These are phyloP conservation scores for Fusarium tjaetaba DNA, from an alignment of 2,329 filamentous ascomycete genomes.

Conservation along the genomic window DNA sequence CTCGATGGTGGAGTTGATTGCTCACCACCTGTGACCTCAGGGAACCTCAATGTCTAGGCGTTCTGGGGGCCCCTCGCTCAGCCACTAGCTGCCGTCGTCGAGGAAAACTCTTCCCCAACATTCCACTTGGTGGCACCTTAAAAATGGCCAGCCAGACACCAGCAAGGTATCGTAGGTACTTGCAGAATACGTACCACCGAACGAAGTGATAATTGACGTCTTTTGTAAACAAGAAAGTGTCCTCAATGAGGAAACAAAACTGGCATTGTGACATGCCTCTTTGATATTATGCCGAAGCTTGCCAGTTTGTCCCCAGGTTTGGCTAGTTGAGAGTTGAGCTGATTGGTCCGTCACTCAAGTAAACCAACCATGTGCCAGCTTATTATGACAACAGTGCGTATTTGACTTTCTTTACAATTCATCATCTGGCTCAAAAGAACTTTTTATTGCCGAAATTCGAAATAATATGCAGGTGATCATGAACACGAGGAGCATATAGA, in stretches of 20 bases:
- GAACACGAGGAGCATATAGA: neutral
- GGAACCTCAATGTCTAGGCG: slow-evolving; percentile 26
- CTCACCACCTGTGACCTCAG: slow-evolving; percentile 23
- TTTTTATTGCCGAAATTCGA: neutral
- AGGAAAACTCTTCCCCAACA: slow-evolving; percentile 47
- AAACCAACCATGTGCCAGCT: slow-evolving; percentile 28
- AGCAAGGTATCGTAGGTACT: slow-evolving; percentile 36
- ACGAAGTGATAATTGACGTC: neutral
- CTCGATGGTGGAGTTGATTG: slow-evolving; percentile 22
- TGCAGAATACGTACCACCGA: slow-evolving; percentile 13
- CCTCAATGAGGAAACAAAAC: slow-evolving; percentile 22
- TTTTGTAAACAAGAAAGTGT: slow-evolving; percentile 4
- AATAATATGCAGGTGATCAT: neutral
- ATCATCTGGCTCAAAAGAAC: neutral
- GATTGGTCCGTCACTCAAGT: slow-evolving; percentile 35
- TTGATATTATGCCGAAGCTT: slow-evolving; percentile 40
- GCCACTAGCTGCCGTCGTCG: slow-evolving; percentile 39
- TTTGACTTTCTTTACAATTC: slow-evolving; percentile 3
- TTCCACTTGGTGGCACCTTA: slow-evolving; percentile 45
- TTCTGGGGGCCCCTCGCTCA: slow-evolving; percentile 37
- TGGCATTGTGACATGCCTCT: slow-evolving; percentile 13
- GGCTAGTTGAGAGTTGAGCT: slow-evolving; percentile 21
- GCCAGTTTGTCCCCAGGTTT: slow-evolving; percentile 32
- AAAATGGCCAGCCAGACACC: slow-evolving; percentile 38
- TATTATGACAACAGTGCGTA: slow-evolving; percentile 31